Conservation (phyloP, 1,139 yeast species). For the Trichomonascaceae sp. region DNA sequence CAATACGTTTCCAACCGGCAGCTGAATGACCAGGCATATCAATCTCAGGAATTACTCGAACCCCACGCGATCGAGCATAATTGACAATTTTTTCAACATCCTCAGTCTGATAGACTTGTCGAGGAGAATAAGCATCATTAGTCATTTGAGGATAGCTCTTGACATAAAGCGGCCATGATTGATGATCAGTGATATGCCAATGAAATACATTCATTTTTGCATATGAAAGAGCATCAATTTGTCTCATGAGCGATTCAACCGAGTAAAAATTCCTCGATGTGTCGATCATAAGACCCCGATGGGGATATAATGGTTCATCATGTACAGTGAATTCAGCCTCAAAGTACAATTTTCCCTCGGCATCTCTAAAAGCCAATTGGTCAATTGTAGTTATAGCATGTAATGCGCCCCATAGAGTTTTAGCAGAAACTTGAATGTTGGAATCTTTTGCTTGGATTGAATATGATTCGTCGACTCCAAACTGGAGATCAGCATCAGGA, state of each 20-base stretch:
- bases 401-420: conserved; percentile 42
- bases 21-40: conserved; percentile 46
- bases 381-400: conserved; percentile 42
- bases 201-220: conserved; percentile 42
- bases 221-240: conserved; percentile 41
- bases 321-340: conserved; percentile 35
- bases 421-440: conserved; percentile 26
- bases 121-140: conserved; percentile 13
- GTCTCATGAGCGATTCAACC: conserved; percentile 33
- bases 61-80: conserved; percentile 38
- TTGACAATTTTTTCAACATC: conserved; percentile 33
- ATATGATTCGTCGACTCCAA: conserved; percentile 41
- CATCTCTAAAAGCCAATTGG: conserved; percentile 31
- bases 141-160: conserved; percentile 38
- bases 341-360: conserved; percentile 17
- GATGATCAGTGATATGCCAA: conserved; percentile 44
- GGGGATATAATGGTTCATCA: conserved; percentile 38
- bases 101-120: conserved; percentile 38
- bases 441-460: conserved; percentile 22
- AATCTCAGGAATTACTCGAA: conserved; percentile 42
- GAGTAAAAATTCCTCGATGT: conserved; percentile 39
- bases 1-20: conserved; percentile 39
- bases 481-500: conserved; percentile 32
- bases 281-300: conserved; percentile 36
- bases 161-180: conserved; percentile 41